Evolutionary conservation across 2,329 filamentous ascomycete species (phyloP), one percentile per base, ranked within the genome.

Genomic region (Calonectria honghensis): DNA sequence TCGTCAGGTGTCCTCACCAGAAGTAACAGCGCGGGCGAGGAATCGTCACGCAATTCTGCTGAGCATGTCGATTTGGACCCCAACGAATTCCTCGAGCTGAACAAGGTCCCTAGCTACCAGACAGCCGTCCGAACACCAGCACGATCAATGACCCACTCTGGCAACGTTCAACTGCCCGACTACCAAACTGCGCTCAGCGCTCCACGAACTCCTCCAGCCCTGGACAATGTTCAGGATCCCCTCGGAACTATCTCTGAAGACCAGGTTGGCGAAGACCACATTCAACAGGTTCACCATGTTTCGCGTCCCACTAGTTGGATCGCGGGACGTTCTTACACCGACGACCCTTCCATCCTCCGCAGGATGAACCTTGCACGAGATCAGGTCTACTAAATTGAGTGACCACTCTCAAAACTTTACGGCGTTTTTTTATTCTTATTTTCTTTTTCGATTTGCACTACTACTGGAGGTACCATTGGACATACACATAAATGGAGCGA

Each of bases 101-200:
- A 89, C 82, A 94, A 94, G 77, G 94, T 96, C 2, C 94, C 94
- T 1, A 96, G 94, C 72, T 96, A 96, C 82, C 90, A 90, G 20
- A 96, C 94, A 1, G 94, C 94, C 0, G 91, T 95, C 32, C 91
- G 91, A 76, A 91, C 92, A 0, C 91, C 92, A 6, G 90, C 91
- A 20, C 88, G 90, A 66, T 88, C 89, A 41, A 87, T 87, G 18
- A 88, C 86, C 64, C 88, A 87, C 54, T 84, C 88, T 9, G 88
- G 88, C 29, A 87, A 88, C 39, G 83, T 86, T 6, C 84, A 84
- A 16, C 88, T 95, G 7, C 94, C 94, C 0, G 92, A 94, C 81
- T 96, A 96, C 81, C 85, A 89, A 71, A 90, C 93, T 3, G 93
- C 91, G 0, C 85, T 90, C 54, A 91, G 88, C 78, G 87, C 87